phyloP scores from a whole-genome alignment of 345 rosid genomes.

The Erucastrum elatum region DNA sequence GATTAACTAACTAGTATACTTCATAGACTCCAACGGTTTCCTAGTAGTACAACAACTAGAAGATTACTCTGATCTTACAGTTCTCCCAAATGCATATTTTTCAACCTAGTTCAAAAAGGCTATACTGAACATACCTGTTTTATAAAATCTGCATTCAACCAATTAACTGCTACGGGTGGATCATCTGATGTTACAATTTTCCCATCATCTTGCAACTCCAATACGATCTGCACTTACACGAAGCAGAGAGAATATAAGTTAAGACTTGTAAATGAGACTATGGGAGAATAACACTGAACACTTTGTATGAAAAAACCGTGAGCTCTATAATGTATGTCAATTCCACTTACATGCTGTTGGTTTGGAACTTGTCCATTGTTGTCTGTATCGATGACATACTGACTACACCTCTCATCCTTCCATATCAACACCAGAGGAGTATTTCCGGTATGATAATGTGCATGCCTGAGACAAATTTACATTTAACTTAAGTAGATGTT shows the following conservation, averaged over 20 bases:
- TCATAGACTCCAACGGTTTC: background rate
- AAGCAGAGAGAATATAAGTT: background rate
- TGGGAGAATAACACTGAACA: background rate
- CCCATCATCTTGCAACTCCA: constrained; percentile 88
- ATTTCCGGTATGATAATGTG: constrained; percentile 88
- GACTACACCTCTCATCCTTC: constrained; percentile 94
- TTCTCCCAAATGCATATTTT: background rate
- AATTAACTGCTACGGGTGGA: constrained; percentile 70
- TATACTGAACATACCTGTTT: constrained; percentile 49
- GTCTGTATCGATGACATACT: constrained; percentile 93
- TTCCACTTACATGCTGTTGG: constrained; percentile 66
- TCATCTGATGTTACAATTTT: constrained; percentile 82
- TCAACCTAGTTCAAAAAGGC: constrained; percentile 1
- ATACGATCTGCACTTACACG: constrained; percentile 54
- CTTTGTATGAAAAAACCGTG: constrained; percentile 6
- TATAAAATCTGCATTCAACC: constrained; percentile 63
- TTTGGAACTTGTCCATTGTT: constrained; percentile 72
- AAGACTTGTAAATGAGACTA: background rate
- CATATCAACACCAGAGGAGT: constrained; percentile 93
- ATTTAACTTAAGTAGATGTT: constrained; percentile 6
- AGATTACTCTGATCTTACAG: background rate
- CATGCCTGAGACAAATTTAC: constrained; percentile 53
- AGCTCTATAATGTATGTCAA: constrained; percentile 20
- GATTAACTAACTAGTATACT: background rate
- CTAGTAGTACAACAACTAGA: background rate